A percentile compares a stretch with the other conserved stretches of the same genome.
Conservation (phyloP, 768 basidiomycete genomes). For the Serendipita vermifera region DNA sequence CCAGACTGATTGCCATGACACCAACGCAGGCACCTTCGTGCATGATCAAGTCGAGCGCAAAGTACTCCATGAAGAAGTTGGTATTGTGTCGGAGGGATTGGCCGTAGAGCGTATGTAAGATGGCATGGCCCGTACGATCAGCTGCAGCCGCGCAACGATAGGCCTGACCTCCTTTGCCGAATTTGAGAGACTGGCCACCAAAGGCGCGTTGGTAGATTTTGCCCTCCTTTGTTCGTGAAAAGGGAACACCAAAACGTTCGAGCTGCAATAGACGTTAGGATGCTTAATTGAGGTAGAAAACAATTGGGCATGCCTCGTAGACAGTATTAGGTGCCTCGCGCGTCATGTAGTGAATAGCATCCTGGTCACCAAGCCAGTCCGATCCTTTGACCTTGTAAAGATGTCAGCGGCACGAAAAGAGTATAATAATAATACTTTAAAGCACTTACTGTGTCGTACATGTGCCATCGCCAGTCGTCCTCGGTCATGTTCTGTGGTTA, state of each 20-base stretch:
- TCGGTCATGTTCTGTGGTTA: conserved; percentile 83
- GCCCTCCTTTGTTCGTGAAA: conserved; percentile 95
- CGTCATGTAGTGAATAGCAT: conserved; percentile 99
- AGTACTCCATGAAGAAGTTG: conserved; percentile 99
- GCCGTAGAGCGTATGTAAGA: conserved; percentile 97
- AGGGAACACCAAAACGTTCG: conserved; percentile 97
- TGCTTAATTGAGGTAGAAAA: conserved; percentile 6
- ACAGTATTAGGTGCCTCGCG: conserved; percentile 90
- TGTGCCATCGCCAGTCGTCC: conserved; percentile 99
- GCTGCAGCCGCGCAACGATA: conserved; percentile 98
- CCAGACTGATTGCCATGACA: conserved; percentile 98
- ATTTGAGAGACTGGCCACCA: conserved; percentile 94
- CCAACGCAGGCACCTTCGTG: conserved; percentile 97
- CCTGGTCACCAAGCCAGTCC: conserved; percentile 99
- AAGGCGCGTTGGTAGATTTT: conserved; percentile 99
- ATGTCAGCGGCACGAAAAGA: conserved; percentile 16
- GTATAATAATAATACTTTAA: neutral
- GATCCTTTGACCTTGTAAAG: conserved; percentile 86
- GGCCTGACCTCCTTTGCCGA: conserved; percentile 95
- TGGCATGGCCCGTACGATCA: conserved; percentile 95
- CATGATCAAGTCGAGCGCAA: conserved; percentile 99
- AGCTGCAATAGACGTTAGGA: conserved; percentile 39
- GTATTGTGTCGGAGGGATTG: conserved; percentile 98
- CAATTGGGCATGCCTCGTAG: conserved; percentile 52
- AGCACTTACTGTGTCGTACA: conserved; percentile 78